Conservation (phyloP, 805 yeast genomes). For the Yamadazyma laniorum region DNA sequence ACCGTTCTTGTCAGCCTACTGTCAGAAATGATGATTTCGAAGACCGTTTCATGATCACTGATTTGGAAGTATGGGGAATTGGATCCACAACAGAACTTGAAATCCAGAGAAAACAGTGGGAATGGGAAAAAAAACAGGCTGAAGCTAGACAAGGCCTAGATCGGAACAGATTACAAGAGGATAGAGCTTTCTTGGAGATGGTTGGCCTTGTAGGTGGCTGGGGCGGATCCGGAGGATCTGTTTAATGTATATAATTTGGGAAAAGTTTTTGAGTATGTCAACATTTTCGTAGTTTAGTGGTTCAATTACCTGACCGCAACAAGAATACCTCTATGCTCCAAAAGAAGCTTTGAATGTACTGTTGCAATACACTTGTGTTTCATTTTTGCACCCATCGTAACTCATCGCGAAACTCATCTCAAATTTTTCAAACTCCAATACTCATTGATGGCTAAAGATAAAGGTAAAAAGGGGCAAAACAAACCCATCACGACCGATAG, state of each 20-base stretch:
- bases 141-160: constrained; percentile 73
- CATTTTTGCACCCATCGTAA: constrained; percentile 2
- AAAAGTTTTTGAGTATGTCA: no score
- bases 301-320: no score
- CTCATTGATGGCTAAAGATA: constrained; percentile 12
- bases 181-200: constrained; percentile 81
- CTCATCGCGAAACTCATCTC: constrained; percentile 10
- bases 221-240: constrained; percentile 46
- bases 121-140: constrained; percentile 89
- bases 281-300: no score
- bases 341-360: no score
- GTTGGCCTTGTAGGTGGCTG: constrained; percentile 59
- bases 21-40: constrained; percentile 46
- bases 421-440: constrained; percentile 6
- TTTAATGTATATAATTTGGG: no score
- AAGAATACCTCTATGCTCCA: no score
- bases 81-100: constrained; percentile 77
- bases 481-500: constrained; percentile 56
- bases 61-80: constrained; percentile 89
- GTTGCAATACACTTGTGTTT: background rate
- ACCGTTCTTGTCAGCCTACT: constrained; percentile 20
- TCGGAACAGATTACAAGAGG: constrained; percentile 67
- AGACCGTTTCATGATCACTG: constrained; percentile 66
- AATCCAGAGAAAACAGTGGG: constrained; percentile 77
- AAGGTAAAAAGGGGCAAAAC: constrained; percentile 10